Conservation (phyloP, 495 filamentous ascomycete species). For the Aspergillus nidulans region DNA sequence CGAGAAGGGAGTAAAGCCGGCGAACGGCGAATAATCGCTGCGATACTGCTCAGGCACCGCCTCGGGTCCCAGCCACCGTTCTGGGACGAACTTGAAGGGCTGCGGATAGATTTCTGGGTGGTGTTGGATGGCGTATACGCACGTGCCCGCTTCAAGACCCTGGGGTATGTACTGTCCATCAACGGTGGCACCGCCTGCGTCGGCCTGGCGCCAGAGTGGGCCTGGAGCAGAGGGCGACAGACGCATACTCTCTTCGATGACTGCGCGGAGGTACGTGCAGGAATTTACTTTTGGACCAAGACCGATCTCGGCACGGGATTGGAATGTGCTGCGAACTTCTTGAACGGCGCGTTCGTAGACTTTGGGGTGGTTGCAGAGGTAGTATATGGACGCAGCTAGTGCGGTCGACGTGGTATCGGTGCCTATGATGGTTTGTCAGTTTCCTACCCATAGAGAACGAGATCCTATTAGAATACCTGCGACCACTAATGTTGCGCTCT, state of each 20-base stretch:
- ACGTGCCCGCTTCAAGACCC: slow-evolving; percentile 50
- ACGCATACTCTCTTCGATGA: slow-evolving; percentile 62
- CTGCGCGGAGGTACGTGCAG: slow-evolving; percentile 55
- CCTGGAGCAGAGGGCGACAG: slow-evolving; percentile 58
- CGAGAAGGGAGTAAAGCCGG: slow-evolving; percentile 53
- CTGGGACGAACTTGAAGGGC: slow-evolving; percentile 44
- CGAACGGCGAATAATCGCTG: too few species aligned
- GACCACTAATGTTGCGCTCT: slow-evolving; percentile 48
- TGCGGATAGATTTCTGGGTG: slow-evolving; percentile 50
- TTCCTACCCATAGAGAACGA: slow-evolving; percentile 41
- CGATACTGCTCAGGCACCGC: slow-evolving; percentile 11
- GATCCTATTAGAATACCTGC: slow-evolving; percentile 12
- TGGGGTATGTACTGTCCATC: slow-evolving; percentile 49
- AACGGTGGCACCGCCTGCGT: slow-evolving; percentile 49
- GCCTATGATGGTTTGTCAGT: slow-evolving; percentile 20
- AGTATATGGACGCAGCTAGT: slow-evolving; percentile 63
- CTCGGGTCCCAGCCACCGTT: slow-evolving; percentile 50
- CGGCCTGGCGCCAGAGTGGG: slow-evolving; percentile 52
- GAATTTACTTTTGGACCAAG: slow-evolving; percentile 43
- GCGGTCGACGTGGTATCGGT: slow-evolving; percentile 62
- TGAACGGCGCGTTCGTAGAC: slow-evolving; percentile 30
- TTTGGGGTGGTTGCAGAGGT: slow-evolving; percentile 54
- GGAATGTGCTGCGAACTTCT: slow-evolving; percentile 49
- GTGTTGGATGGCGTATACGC: slow-evolving; percentile 54
- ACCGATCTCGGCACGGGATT: slow-evolving; percentile 38